Evolutionary conservation across 2,329 filamentous ascomycete genomes (phyloP).

Genomic region (Cordyceps pruinosa): DNA sequence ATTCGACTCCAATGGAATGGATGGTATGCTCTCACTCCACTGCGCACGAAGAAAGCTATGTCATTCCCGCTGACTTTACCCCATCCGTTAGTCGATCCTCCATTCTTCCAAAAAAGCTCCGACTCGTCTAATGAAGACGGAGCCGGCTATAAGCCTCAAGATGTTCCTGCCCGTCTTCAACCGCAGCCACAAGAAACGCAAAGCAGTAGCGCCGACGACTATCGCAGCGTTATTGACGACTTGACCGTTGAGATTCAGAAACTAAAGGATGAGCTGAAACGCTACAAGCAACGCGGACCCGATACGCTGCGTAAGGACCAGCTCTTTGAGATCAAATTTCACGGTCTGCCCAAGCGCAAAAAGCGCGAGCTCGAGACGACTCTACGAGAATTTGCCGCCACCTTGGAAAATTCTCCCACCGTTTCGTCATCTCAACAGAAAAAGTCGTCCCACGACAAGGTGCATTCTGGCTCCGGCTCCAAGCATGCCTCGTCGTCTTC

Average conservation of each 20-base stretch:
- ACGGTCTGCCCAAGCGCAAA: conserved; percentile 64
- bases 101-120: conserved; percentile 48
- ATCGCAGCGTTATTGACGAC: conserved; percentile 78
- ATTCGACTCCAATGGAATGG: conserved; percentile 39
- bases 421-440: conserved; percentile 35
- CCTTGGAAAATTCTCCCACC: conserved; percentile 46
- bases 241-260: conserved; percentile 78
- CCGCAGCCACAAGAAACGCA: conserved; percentile 25
- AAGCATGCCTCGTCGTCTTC: conserved; percentile 49
- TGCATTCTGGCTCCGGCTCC: conserved; percentile 36
- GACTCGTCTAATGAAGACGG: conserved; percentile 45
- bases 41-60: not conserved
- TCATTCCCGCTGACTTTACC: not conserved
- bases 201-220: conserved; percentile 65
- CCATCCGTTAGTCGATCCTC: conserved; percentile 38
- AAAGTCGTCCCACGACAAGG: conserved; percentile 35
- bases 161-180: conserved; percentile 23
- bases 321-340: conserved; percentile 75
- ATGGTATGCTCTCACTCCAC: conserved; percentile 28
- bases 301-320: conserved; percentile 66
- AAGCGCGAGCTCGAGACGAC: conserved; percentile 70
- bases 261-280: conserved; percentile 64
- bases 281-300: conserved; percentile 60
- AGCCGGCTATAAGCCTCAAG: conserved; percentile 19
- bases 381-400: conserved; percentile 62